These are phyloP conservation scores for Microcyclospora pomicola DNA, from an alignment of 2,329 filamentous ascomycete genomes.

Conservation along the genomic window DNA sequence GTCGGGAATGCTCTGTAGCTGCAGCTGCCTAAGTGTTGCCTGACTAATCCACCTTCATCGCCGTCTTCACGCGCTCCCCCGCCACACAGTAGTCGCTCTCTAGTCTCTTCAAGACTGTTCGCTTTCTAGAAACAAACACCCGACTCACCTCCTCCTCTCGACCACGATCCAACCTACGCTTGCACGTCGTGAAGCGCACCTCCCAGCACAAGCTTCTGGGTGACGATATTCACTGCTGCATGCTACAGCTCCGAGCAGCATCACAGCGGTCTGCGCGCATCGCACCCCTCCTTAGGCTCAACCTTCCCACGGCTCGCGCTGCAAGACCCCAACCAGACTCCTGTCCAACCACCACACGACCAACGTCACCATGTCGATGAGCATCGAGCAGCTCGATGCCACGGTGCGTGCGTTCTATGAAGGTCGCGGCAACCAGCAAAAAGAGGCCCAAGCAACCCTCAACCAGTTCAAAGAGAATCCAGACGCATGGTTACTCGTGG, in stretches of 20 bases:
- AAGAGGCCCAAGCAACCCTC: slow-evolving; percentile 80
- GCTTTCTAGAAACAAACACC: too few species aligned
- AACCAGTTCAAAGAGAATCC: slow-evolving; percentile 99
- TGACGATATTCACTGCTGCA: slow-evolving; percentile 7
- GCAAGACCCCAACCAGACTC: slow-evolving; percentile 6
- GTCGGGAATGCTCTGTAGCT: too few species aligned
- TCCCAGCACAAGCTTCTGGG: not conserved
- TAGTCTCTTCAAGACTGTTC: too few species aligned
- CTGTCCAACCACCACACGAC: slow-evolving; percentile 1
- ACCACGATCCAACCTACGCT: too few species aligned
- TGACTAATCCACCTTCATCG: too few species aligned
- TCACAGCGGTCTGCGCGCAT: slow-evolving; percentile 20
- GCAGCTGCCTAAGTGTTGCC: too few species aligned
- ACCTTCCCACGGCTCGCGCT: slow-evolving; percentile 11
- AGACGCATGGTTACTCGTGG: slow-evolving; percentile 93
- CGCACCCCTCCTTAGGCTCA: slow-evolving; percentile 9
- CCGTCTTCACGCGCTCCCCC: too few species aligned
- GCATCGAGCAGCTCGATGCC: slow-evolving; percentile 89
- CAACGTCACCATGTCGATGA: slow-evolving; percentile 42
- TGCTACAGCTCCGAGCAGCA: slow-evolving; percentile 13
- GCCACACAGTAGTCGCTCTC: too few species aligned
- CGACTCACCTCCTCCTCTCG: too few species aligned
- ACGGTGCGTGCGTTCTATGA: slow-evolving; percentile 97
- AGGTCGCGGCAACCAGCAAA: slow-evolving; percentile 91
- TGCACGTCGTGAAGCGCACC: too few species aligned